Percentiles rank a stretch among this genome's conserved stretches.
Conservation (phyloP, 169 alveolate species). For the Plasmodium gallinaceum region DNA sequence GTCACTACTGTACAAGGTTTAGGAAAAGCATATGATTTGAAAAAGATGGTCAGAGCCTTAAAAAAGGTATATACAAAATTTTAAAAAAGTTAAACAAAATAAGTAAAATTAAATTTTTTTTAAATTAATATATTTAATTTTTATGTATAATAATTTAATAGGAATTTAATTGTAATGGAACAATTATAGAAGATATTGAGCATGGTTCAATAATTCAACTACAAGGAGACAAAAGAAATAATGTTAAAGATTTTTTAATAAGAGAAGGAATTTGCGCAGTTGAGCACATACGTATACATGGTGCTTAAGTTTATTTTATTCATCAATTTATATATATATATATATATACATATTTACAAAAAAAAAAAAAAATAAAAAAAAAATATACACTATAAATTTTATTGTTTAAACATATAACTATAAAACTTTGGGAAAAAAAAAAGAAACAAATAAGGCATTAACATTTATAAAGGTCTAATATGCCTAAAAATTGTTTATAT, state of each 20-base stretch:
- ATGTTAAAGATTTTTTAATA: conserved; percentile 91
- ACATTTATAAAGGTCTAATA: no score
- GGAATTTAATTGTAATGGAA: conserved; percentile 95
- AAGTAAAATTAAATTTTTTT: neutral
- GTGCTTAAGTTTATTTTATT: conserved; percentile 83
- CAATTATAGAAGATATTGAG: conserved; percentile 93
- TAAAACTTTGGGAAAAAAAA: no score
- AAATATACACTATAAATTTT: no score
- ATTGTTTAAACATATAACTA: no score
- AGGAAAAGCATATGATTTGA: conserved; percentile 91
- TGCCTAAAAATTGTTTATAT: no score
- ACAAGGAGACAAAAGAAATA: conserved; percentile 91
- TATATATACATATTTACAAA: no score
- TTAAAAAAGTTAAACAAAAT: neutral
- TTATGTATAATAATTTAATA: conserved; percentile 1
- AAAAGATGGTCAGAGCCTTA: conserved; percentile 93
- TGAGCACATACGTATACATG: conserved; percentile 93
- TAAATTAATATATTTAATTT: neutral
- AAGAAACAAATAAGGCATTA: no score
- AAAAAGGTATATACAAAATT: conserved; percentile 83
- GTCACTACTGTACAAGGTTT: conserved; percentile 96
- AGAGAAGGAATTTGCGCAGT: conserved; percentile 90
- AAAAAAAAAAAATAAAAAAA: no score
- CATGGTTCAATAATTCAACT: conserved; percentile 93
- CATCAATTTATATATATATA: no score